These are phyloP conservation scores for Fusarium goolgardi DNA, from an alignment of 2,329 filamentous ascomycete genomes.

Conservation along the genomic window DNA sequence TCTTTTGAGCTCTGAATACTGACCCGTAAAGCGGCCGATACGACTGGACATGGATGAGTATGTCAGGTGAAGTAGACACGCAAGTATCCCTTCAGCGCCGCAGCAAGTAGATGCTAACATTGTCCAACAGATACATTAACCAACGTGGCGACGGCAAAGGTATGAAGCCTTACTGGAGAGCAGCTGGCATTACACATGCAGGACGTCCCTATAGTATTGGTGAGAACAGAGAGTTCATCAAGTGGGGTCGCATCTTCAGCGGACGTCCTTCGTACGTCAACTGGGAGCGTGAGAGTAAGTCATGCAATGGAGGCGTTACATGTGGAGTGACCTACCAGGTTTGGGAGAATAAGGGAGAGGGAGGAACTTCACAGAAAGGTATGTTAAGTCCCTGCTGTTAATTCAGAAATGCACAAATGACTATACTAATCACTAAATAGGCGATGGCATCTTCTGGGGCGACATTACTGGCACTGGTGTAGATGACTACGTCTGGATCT, in stretches of 20 bases:
- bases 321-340: slow-evolving; percentile 1
- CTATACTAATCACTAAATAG: background rate
- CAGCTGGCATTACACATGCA: background rate
- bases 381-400: too few relatives aligned
- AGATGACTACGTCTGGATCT: slow-evolving; percentile 8
- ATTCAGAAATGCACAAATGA: too few relatives aligned
- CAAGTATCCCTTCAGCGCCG: background rate
- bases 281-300: background rate
- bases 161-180: slow-evolving; percentile 2
- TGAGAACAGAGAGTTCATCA: slow-evolving; percentile 7
- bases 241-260: slow-evolving; percentile 1
- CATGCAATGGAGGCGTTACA: background rate
- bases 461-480: slow-evolving; percentile 4
- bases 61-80: slow-evolving; percentile 1
- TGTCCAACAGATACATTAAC: background rate
- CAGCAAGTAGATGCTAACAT: background rate
- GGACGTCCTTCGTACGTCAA: slow-evolving; percentile 3
- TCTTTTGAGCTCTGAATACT: background rate
- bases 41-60: slow-evolving; percentile 10
- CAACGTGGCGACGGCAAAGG: slow-evolving; percentile 3
- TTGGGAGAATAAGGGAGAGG: slow-evolving; percentile 7
- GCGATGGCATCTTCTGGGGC: slow-evolving; percentile 8
- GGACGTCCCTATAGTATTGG: slow-evolving; percentile 1
- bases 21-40: background rate
- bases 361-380: slow-evolving; percentile 8